These are phyloP conservation scores for Chimonanthus salicifolius DNA, from an alignment of 164 flowering plant species.

Conservation along the genomic window DNA sequence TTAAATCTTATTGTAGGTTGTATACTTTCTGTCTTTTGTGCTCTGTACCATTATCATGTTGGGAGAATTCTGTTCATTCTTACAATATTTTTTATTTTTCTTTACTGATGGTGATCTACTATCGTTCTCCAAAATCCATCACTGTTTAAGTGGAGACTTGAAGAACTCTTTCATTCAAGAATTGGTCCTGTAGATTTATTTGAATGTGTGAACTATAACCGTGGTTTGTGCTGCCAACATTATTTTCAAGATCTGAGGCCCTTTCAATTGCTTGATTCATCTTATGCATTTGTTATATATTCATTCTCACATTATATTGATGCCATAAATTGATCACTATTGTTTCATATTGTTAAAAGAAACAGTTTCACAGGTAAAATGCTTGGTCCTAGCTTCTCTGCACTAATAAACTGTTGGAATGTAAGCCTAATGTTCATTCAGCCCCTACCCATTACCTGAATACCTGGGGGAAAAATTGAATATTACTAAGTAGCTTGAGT, in stretches of 20 bases:
- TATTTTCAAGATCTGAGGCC: neutral
- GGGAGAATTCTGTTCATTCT: neutral
- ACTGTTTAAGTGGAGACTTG: neutral
- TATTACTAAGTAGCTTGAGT: no score
- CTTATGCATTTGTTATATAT: no score
- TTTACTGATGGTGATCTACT: no score
- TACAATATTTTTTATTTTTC: no score
- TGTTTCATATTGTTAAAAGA: no score
- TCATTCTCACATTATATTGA: no score
- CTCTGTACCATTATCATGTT: neutral
- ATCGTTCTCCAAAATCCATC: neutral
- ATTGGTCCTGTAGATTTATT: neutral
- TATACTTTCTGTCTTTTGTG: neutral
- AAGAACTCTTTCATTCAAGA: neutral
- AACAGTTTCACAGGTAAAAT: neutral
- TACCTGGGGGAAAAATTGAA: no score
- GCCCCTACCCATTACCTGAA: neutral
- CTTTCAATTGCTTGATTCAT: neutral
- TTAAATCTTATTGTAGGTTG: neutral
- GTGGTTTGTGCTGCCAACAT: neutral
- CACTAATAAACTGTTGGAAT: neutral
- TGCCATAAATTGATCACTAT: no score
- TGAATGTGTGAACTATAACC: neutral
- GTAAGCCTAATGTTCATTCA: no score
- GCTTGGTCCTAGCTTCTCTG: neutral